phyloP scores from a whole-genome alignment of 2,329 filamentous ascomycete species.

The Aspergillus sp. region DNA sequence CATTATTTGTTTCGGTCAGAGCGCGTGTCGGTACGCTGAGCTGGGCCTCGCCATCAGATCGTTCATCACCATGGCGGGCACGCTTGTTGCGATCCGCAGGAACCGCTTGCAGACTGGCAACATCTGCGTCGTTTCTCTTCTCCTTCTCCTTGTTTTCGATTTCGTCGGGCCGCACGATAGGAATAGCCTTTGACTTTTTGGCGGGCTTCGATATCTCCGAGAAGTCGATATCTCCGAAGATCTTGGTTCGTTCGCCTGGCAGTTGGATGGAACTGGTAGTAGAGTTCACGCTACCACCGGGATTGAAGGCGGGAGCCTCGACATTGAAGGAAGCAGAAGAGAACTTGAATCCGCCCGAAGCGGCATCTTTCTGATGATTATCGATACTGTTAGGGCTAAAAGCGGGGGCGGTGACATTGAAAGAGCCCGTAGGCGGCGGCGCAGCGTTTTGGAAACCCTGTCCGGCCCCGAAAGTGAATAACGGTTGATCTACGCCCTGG shows the following conservation, averaged over 20 bases:
- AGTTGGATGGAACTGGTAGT: constrained; percentile 16
- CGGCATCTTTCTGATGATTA: constrained; percentile 8
- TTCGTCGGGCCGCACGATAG: constrained; percentile 63
- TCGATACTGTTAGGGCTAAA: constrained; percentile 52
- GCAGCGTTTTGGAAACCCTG: constrained; percentile 25
- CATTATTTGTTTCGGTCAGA: constrained; percentile 25
- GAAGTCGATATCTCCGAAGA: constrained; percentile 61
- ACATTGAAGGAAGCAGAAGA: constrained; percentile 63
- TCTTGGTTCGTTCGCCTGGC: constrained; percentile 31
- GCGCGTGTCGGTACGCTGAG: constrained; percentile 53
- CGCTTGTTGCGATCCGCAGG: constrained; percentile 68
- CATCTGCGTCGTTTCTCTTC: constrained; percentile 39
- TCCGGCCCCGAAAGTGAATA: constrained; percentile 23
- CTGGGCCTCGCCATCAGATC: constrained; percentile 63
- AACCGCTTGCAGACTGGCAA: constrained; percentile 53
- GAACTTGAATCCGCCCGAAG: constrained; percentile 51
- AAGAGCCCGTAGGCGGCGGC: constrained; percentile 38
- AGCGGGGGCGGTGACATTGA: constrained; percentile 61
- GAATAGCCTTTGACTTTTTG: constrained; percentile 74
- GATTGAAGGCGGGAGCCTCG: constrained; percentile 69
- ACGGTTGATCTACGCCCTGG: constrained; percentile 18
- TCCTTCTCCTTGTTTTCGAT: constrained; percentile 34
- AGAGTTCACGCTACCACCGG: constrained; percentile 27
- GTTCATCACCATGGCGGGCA: constrained; percentile 54
- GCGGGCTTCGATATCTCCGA: constrained; percentile 56